Evolutionary conservation across 139 green algal species (phyloP).

Genomic region (Dunaliella sp.): DNA sequence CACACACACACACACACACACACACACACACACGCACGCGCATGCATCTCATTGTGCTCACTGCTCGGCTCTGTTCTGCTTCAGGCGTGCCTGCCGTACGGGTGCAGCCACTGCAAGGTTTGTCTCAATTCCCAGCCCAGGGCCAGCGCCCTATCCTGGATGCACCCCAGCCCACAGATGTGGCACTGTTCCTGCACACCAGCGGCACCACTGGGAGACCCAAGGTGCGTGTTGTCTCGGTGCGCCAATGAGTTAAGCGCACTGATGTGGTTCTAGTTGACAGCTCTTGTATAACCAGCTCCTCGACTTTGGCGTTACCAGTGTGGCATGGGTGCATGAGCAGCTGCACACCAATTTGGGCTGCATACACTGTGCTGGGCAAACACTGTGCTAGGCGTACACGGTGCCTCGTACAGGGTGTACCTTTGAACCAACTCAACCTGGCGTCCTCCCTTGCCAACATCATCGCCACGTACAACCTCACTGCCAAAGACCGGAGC

Average conservation of each 20-base stretch:
- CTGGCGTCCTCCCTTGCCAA: slow-evolving; percentile 67
- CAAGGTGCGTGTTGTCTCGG: too few species aligned
- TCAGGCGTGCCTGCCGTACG: neutral
- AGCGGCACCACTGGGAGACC: slow-evolving; percentile 77
- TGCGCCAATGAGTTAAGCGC: too few species aligned
- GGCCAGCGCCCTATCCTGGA: slow-evolving; percentile 13
- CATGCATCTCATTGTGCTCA: neutral
- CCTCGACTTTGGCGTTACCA: too few species aligned
- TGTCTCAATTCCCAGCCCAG: neutral
- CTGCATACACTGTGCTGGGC: too few species aligned
- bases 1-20: neutral
- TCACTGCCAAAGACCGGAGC: slow-evolving; percentile 55
- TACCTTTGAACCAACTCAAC: slow-evolving; percentile 83
- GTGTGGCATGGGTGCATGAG: too few species aligned
- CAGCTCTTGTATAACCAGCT: too few species aligned
- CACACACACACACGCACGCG: neutral
- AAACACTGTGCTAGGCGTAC: too few species aligned
- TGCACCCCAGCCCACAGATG: slow-evolving; percentile 42
- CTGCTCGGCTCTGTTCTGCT: neutral
- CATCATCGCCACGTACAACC: slow-evolving; percentile 78
- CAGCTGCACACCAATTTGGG: too few species aligned
- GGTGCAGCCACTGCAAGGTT: neutral
- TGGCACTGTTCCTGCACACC: slow-evolving; percentile 86
- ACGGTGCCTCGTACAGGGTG: slow-evolving; percentile 29
- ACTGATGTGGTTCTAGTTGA: too few species aligned